Evolutionary conservation across 495 filamentous ascomycete genomes (phyloP).

Genomic region (Aspergillus campestris): DNA sequence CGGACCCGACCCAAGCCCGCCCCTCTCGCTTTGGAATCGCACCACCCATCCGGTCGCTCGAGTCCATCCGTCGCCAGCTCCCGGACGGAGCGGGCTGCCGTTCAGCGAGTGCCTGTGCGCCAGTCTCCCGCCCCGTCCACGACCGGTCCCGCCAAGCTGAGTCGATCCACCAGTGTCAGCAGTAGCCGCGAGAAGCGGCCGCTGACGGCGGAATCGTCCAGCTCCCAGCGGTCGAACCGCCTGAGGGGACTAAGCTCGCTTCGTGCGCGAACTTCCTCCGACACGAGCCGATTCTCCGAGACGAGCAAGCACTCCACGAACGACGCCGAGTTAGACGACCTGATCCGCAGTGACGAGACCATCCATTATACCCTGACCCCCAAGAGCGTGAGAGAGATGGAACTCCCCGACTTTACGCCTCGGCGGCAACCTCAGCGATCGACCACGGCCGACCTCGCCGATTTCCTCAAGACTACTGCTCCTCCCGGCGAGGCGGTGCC

Average conservation of each 20-base stretch:
- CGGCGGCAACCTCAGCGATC: slow-evolving; percentile 25
- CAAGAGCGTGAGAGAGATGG: slow-evolving; percentile 76
- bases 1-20: slow-evolving; percentile 20
- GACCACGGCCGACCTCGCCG: slow-evolving; percentile 27
- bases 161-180: slow-evolving; percentile 37
- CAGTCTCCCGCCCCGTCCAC: slow-evolving; percentile 28
- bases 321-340: slow-evolving; percentile 65
- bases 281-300: slow-evolving; percentile 36
- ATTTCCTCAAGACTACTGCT: slow-evolving; percentile 29
- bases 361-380: slow-evolving; percentile 92
- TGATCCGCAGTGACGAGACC: slow-evolving; percentile 85
- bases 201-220: slow-evolving; percentile 44
- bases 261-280: neutral
- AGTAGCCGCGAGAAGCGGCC: slow-evolving; percentile 44
- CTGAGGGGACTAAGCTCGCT: slow-evolving; percentile 41
- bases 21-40: slow-evolving; percentile 18
- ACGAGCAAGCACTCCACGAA: slow-evolving; percentile 35
- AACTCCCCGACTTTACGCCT: slow-evolving; percentile 36
- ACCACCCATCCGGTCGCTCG: slow-evolving; percentile 16
- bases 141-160: slow-evolving; percentile 19
- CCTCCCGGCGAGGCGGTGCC: slow-evolving; percentile 20
- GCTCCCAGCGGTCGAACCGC: slow-evolving; percentile 45
- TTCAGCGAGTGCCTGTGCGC: slow-evolving; percentile 37
- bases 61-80: slow-evolving; percentile 10
- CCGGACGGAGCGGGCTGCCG: slow-evolving; percentile 38